phyloP scores from a whole-genome alignment of 176 grass and related monocot species.

The Carex scoparia region DNA sequence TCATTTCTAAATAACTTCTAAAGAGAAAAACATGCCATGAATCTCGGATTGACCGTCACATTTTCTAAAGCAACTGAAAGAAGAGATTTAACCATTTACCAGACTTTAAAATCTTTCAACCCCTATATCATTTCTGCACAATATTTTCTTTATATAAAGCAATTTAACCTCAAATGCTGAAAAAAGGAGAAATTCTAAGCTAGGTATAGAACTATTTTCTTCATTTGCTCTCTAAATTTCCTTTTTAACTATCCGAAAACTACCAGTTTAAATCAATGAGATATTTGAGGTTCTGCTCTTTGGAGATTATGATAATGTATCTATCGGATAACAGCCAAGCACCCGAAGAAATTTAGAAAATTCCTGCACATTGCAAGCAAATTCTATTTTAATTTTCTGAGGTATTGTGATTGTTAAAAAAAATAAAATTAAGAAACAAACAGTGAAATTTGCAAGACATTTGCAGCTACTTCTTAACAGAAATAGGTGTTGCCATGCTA shows the following conservation, averaged over 20 bases:
- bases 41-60: not conserved
- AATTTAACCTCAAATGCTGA: not conserved
- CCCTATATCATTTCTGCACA: not conserved
- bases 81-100: not conserved
- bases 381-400: not conserved
- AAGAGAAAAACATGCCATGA: not conserved
- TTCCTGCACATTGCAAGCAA: constrained; percentile 32
- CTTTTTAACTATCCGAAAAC: not conserved
- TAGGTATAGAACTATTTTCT: constrained; percentile 15
- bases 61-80: not conserved
- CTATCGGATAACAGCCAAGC: constrained; percentile 45
- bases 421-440: not conserved
- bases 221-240: not conserved
- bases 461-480: not conserved
- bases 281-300: not conserved
- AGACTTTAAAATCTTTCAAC: not conserved
- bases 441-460: not conserved
- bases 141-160: not conserved
- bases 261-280: constrained; percentile 1
- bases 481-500: constrained; percentile 1
- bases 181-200: not conserved
- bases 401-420: not conserved
- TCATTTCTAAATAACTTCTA: not conserved
- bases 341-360: constrained; percentile 42
- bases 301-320: constrained; percentile 21